Evolutionary conservation across 78 protist genomes (phyloP).

Genomic region (Polysphondylium violaceum): DNA sequence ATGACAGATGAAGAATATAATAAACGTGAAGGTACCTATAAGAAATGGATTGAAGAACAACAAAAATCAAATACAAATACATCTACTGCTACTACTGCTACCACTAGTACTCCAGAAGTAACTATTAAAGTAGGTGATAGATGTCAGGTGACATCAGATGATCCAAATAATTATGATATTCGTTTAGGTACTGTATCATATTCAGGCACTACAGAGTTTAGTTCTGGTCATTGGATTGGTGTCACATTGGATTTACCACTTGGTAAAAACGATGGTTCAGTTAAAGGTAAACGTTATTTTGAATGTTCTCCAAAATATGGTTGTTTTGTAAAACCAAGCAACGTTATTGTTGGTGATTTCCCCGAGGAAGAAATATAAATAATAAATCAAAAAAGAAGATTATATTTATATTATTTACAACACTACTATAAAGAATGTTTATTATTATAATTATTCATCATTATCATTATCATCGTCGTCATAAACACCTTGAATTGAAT

Average conservation of each 20-base stretch:
- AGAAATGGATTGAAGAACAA: constrained; percentile 58
- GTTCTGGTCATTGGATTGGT: constrained; percentile 87
- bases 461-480: no score
- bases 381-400: not conserved
- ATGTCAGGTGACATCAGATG: constrained; percentile 28
- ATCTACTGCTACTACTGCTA: not conserved
- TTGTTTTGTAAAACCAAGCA: constrained; percentile 65
- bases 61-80: not conserved
- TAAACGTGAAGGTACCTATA: constrained; percentile 83
- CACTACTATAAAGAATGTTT: no score
- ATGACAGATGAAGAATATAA: constrained; percentile 91
- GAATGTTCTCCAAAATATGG: constrained; percentile 79
- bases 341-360: constrained; percentile 50
- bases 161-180: not conserved
- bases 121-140: constrained; percentile 10
- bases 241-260: constrained; percentile 88
- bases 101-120: no score
- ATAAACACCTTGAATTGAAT: no score
- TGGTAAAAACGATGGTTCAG: constrained; percentile 92
- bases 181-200: constrained; percentile 84
- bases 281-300: constrained; percentile 83
- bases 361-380: constrained; percentile 61
- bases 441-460: no score
- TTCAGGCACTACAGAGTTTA: constrained; percentile 68
- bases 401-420: not conserved